These are phyloP conservation scores for Colletotrichum neosansevieriae DNA, from an alignment of 2,329 filamentous ascomycete genomes.

Conservation along the genomic window DNA sequence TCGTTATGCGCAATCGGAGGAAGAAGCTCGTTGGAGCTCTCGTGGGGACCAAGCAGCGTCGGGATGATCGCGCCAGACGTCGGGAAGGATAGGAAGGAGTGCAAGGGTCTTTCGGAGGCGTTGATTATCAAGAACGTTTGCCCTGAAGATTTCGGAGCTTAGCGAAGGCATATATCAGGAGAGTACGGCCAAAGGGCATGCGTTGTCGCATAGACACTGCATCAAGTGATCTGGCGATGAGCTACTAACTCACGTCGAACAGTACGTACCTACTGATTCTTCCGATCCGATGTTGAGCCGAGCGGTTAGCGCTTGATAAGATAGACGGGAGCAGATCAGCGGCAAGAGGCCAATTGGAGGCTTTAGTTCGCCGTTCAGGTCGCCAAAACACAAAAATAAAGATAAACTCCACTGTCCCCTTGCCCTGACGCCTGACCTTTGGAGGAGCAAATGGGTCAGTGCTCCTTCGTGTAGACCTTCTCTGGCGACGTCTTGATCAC, in stretches of 20 bases:
- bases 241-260: too few species aligned
- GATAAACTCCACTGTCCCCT: slow-evolving; percentile 28
- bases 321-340: not conserved
- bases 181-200: not conserved
- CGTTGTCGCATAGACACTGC: slow-evolving; percentile 17
- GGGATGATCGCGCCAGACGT: slow-evolving; percentile 3
- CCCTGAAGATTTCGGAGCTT: not conserved
- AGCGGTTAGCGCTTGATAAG: slow-evolving; percentile 4
- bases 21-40: slow-evolving; percentile 21
- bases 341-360: slow-evolving; percentile 27
- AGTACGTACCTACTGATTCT: slow-evolving; percentile 11
- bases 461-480: slow-evolving; percentile 12
- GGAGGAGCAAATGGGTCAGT: slow-evolving; percentile 32
- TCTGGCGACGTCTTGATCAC: slow-evolving; percentile 18
- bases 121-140: not conserved
- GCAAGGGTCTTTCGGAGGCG: not conserved
- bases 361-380: not conserved
- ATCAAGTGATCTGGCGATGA: not conserved
- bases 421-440: slow-evolving; percentile 32
- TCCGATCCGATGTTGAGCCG: slow-evolving; percentile 27
- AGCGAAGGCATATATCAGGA: not conserved
- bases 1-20: not conserved
- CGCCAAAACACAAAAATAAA: slow-evolving; percentile 14
- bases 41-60: not conserved
- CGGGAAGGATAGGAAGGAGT: not conserved